Percentiles rank a stretch among this genome's conserved stretches.
Conservation (phyloP, 306 rosid genomes). For the Inga leiocalycina region DNA sequence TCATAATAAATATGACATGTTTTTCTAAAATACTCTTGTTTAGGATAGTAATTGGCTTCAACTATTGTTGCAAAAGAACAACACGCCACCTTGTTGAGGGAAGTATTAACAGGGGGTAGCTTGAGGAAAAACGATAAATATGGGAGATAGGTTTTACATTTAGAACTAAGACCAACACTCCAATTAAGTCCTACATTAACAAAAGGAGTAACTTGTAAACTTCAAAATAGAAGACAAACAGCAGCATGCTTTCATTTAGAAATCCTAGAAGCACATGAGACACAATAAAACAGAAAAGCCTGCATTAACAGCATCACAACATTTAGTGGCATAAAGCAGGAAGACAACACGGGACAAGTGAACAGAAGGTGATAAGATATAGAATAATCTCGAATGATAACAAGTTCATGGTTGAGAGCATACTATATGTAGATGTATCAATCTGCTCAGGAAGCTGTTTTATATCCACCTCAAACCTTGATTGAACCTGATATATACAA, state of each 20-base stretch:
- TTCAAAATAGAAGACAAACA: neutral
- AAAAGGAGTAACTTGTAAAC: neutral
- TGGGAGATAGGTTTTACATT: no score
- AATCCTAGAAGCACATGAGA: neutral
- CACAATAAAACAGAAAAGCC: neutral
- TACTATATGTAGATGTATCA: slow-evolving; percentile 95
- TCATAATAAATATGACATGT: no score
- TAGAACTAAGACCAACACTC: no score
- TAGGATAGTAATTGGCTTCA: no score
- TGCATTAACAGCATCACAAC: neutral
- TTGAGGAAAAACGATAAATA: no score
- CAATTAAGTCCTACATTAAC: no score
- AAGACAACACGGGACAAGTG: neutral
- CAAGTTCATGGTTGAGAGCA: slow-evolving; percentile 34
- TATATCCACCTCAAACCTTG: slow-evolving; percentile 98
- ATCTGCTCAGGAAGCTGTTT: slow-evolving; percentile 98
- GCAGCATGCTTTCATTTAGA: neutral
- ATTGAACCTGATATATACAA: slow-evolving; percentile 71
- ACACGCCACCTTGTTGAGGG: no score
- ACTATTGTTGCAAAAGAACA: no score
- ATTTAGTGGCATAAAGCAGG: neutral
- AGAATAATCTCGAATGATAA: neutral
- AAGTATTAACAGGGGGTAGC: no score
- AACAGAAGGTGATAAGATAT: neutral
- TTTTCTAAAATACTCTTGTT: no score